phyloP scores from a whole-genome alignment of 371 early-diverging fungal genomes.

The Actinomortierella ambigua region DNA sequence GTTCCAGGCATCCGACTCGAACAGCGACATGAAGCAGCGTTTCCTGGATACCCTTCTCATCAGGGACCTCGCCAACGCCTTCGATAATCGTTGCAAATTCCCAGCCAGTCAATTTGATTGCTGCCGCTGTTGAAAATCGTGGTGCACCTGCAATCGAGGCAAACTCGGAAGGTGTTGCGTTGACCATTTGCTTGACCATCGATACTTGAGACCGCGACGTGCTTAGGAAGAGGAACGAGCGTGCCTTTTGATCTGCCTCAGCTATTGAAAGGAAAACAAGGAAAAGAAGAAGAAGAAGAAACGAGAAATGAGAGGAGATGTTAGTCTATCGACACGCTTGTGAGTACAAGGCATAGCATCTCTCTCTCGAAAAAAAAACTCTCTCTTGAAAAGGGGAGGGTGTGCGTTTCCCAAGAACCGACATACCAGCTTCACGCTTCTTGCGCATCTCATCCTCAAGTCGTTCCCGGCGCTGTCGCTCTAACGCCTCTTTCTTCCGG shows the following conservation, averaged over 20 bases:
- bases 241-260: constrained; percentile 40
- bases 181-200: constrained; percentile 43
- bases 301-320: constrained; percentile 2
- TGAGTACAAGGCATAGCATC: not conserved
- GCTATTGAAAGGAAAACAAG: constrained; percentile 14
- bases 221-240: constrained; percentile 44
- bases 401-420: too few relatives aligned
- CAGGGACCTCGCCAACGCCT: constrained; percentile 46
- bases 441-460: constrained; percentile 46
- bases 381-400: too few relatives aligned
- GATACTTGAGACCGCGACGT: constrained; percentile 39
- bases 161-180: constrained; percentile 34
- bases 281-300: not conserved
- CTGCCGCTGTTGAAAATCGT: constrained; percentile 32
- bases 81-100: constrained; percentile 42
- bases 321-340: constrained; percentile 1
- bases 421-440: constrained; percentile 45
- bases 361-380: not conserved
- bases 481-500: constrained; percentile 32
- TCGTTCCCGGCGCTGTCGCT: constrained; percentile 29
- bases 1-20: constrained; percentile 72
- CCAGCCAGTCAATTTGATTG: constrained; percentile 42
- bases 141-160: constrained; percentile 34
- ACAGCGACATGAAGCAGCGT: constrained; percentile 54
- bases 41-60: constrained; percentile 42